Percentiles rank a stretch among this genome's conserved stretches.
Evolutionary conservation across 169 alveolate genomes (phyloP).

Genomic region (Theileria annulata): DNA sequence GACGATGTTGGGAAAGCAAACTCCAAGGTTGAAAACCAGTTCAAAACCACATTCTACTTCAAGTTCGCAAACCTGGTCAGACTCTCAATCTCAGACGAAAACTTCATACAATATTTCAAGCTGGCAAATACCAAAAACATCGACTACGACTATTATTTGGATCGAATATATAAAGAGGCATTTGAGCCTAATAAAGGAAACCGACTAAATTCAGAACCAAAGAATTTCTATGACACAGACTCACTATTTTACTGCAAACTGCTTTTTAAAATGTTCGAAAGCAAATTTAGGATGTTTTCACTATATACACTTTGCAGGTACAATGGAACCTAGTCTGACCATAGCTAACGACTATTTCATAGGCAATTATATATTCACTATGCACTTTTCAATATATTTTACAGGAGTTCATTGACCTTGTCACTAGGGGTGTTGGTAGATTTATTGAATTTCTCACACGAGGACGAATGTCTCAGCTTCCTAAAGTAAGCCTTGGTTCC

Average conservation of each 20-base stretch:
- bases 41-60: slow-evolving; percentile 24
- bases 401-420: slow-evolving; percentile 34
- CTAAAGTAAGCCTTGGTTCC: slow-evolving; percentile 23
- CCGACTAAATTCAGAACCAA: neutral
- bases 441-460: slow-evolving; percentile 14
- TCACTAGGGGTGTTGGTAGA: slow-evolving; percentile 24
- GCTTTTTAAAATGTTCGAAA: slow-evolving; percentile 64
- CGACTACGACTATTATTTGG: slow-evolving; percentile 9
- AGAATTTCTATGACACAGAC: neutral
- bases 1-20: slow-evolving; percentile 6
- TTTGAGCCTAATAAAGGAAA: slow-evolving; percentile 20
- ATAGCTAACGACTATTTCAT: neutral
- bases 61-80: slow-evolving; percentile 50
- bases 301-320: slow-evolving; percentile 45
- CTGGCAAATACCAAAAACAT: slow-evolving; percentile 50
- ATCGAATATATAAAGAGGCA: slow-evolving; percentile 40
- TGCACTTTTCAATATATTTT: neutral
- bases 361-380: neutral
- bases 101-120: slow-evolving; percentile 55
- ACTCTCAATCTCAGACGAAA: slow-evolving; percentile 36
- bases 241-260: slow-evolving; percentile 47
- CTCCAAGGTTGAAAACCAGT: slow-evolving; percentile 8
- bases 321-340: neutral
- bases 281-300: slow-evolving; percentile 52
- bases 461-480: slow-evolving; percentile 45